phyloP scores from a whole-genome alignment of 371 early-diverging fungal genomes.

The Mucor circinelloides region DNA sequence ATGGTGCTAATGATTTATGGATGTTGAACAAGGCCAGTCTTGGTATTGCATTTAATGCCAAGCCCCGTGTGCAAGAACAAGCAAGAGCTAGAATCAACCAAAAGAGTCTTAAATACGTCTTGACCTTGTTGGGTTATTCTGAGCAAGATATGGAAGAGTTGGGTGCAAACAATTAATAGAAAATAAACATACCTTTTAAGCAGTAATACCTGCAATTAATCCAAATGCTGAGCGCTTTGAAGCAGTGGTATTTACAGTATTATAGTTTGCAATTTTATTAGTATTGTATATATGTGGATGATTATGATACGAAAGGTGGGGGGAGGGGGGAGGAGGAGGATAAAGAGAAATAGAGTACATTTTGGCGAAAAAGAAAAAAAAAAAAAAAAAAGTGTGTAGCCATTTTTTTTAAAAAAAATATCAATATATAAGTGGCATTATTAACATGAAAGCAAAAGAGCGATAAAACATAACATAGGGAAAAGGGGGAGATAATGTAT shows the following conservation, averaged over 20 bases:
- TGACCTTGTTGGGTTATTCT: constrained; percentile 58
- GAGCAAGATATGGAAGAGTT: constrained; percentile 54
- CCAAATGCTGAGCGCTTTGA: too few relatives aligned
- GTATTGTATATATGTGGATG: not conserved
- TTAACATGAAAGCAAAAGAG: not conserved
- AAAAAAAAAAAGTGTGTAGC: not conserved
- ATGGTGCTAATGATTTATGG: constrained; percentile 98
- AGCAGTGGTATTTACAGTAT: too few relatives aligned
- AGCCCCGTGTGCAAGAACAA: constrained; percentile 92
- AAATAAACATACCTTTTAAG: not conserved
- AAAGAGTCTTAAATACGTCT: constrained; percentile 80
- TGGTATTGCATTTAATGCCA: constrained; percentile 99
- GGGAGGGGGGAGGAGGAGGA: not conserved
- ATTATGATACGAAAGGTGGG: too few relatives aligned
- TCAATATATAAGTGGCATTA: not conserved
- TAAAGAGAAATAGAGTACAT: not conserved
- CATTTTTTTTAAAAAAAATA: too few relatives aligned
- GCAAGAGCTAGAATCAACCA: constrained; percentile 87
- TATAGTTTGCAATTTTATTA: not conserved
- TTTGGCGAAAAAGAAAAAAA: not conserved
- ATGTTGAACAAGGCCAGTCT: constrained; percentile 97
- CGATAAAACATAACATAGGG: not conserved
- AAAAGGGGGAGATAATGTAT: not conserved
- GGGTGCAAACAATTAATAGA: constrained; percentile 9
- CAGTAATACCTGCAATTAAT: not conserved